Evolutionary conservation across 1,139 yeast species (phyloP).

Genomic region (Pichia sp.): DNA sequence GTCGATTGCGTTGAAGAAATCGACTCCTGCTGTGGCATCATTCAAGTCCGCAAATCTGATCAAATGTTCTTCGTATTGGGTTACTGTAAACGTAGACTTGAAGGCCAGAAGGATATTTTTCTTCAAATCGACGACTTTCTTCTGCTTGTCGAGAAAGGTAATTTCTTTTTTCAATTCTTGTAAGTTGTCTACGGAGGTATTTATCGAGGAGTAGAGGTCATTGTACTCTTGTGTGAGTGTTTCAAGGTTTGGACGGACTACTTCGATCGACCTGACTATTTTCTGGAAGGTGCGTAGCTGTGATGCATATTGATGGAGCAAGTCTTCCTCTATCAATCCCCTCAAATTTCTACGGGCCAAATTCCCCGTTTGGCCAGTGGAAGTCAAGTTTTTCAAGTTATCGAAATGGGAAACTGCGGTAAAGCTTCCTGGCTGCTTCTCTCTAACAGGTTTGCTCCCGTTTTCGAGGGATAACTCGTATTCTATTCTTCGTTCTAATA

Average conservation of each 20-base stretch:
- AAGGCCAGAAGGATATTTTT: conserved; percentile 55
- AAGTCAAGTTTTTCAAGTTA: conserved; percentile 36
- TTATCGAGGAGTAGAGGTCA: conserved; percentile 34
- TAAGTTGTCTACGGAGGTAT: conserved; percentile 31
- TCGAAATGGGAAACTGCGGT: not conserved
- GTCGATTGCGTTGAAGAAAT: conserved; percentile 57
- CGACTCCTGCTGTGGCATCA: conserved; percentile 45
- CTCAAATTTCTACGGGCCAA: conserved; percentile 57
- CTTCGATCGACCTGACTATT: conserved; percentile 44
- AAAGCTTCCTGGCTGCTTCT: not conserved
- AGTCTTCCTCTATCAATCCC: conserved; percentile 66
- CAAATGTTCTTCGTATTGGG: conserved; percentile 65
- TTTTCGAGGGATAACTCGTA: conserved; percentile 12
- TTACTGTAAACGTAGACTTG: conserved; percentile 61
- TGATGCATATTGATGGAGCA: conserved; percentile 56
- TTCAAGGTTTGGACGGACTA: conserved; percentile 39
- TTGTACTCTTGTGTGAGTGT: conserved; percentile 43
- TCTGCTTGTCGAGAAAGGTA: conserved; percentile 39
- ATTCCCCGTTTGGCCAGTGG: conserved; percentile 55
- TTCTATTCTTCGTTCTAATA: conserved; percentile 42
- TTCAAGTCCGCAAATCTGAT: conserved; percentile 30
- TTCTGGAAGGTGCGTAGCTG: conserved; percentile 62
- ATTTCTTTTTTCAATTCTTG: conserved; percentile 34
- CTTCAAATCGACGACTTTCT: conserved; percentile 44
- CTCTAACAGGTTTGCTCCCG: not conserved